Percentiles rank a stretch among this genome's conserved stretches.
Conservation (phyloP, 2,329 filamentous ascomycete genomes). For the Beauveria australis region DNA sequence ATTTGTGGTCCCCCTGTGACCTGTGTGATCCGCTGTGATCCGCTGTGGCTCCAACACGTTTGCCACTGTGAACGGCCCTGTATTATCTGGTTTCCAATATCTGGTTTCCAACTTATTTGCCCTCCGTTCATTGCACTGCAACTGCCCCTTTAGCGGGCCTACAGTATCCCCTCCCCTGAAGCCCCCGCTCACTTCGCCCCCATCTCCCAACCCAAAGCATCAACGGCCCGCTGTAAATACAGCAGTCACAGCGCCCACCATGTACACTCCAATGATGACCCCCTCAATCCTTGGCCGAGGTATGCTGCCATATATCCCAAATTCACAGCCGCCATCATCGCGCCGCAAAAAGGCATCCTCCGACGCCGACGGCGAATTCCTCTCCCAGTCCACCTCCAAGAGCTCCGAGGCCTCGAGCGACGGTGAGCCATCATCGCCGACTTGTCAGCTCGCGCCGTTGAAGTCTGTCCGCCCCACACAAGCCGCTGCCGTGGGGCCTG, state of each 20-base stretch:
- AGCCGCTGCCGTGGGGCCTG: constrained; percentile 5
- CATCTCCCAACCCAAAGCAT: too few species aligned
- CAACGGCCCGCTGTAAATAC: not conserved
- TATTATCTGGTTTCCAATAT: too few species aligned
- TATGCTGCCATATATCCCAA: constrained; percentile 1
- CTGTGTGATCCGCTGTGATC: too few species aligned
- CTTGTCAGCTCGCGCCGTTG: not conserved
- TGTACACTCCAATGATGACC: constrained; percentile 6
- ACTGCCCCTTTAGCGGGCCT: too few species aligned
- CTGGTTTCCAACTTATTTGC: too few species aligned
- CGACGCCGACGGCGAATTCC: not conserved
- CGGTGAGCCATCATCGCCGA: not conserved
- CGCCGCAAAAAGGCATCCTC: not conserved
- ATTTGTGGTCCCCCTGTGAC: too few species aligned
- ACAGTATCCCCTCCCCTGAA: too few species aligned
- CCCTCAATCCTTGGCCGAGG: not conserved
- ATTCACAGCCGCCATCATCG: not conserved
- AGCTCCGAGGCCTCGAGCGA: constrained; percentile 1
- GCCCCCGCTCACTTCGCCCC: not conserved
- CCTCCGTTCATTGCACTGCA: too few species aligned
- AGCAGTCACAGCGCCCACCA: not conserved
- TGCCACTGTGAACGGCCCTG: too few species aligned
- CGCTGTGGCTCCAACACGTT: too few species aligned
- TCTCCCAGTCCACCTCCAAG: not conserved
- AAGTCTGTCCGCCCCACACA: constrained; percentile 1